These are phyloP conservation scores for Candida saitoana DNA, from an alignment of 805 yeast species.

Conservation along the genomic window DNA sequence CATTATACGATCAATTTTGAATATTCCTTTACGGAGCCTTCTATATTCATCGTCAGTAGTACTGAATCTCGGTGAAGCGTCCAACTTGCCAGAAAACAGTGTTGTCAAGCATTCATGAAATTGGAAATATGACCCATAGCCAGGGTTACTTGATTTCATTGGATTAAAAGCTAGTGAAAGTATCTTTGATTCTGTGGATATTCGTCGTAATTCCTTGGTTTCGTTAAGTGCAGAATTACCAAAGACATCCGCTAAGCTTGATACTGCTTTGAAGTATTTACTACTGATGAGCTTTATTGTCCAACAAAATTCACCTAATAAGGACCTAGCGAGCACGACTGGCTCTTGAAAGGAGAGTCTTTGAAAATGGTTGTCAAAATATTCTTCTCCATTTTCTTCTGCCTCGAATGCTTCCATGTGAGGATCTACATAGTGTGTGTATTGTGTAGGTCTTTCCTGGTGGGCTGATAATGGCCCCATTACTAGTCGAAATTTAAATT, in stretches of 20 bases:
- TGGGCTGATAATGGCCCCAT: slow-evolving; percentile 23
- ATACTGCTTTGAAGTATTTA: slow-evolving; percentile 46
- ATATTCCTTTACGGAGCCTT: slow-evolving; percentile 24
- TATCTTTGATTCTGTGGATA: slow-evolving; percentile 38
- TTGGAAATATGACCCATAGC: slow-evolving; percentile 32
- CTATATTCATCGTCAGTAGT: slow-evolving; percentile 32
- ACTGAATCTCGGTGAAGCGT: slow-evolving; percentile 16
- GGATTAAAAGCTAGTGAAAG: slow-evolving; percentile 40
- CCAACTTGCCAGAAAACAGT: slow-evolving; percentile 2
- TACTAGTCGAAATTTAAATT: slow-evolving; percentile 24
- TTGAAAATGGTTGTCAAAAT: slow-evolving; percentile 14
- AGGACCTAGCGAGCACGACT: slow-evolving; percentile 25
- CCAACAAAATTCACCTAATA: slow-evolving; percentile 52
- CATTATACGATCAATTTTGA: background rate
- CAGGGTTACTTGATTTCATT: slow-evolving; percentile 34
- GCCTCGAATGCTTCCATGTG: slow-evolving; percentile 22
- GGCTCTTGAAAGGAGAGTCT: slow-evolving; percentile 23
- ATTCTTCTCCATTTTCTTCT: slow-evolving; percentile 10
- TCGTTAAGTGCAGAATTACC: slow-evolving; percentile 43
- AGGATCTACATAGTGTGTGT: slow-evolving; percentile 24
- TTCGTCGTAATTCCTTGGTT: slow-evolving; percentile 19
- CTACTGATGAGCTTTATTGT: slow-evolving; percentile 39
- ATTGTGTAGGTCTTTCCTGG: slow-evolving; percentile 9
- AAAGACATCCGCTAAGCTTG: slow-evolving; percentile 41
- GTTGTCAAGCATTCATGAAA: slow-evolving; percentile 25